These are phyloP conservation scores for Xylaria longipes DNA, from an alignment of 495 filamentous ascomycete genomes.

Conservation along the genomic window DNA sequence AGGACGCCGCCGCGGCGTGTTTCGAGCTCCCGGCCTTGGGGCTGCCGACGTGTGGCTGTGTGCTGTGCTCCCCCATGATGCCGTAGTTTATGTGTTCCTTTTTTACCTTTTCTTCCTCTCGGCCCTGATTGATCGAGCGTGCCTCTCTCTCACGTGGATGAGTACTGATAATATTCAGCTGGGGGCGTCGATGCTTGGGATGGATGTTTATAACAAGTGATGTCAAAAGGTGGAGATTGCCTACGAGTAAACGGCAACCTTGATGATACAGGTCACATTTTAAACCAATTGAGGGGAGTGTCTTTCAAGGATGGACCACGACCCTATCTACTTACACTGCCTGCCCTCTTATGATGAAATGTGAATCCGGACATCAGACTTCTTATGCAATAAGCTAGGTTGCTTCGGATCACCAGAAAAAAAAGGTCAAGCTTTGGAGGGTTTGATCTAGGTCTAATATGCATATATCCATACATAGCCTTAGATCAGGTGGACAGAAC, in stretches of 20 bases:
- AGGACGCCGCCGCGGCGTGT: slow-evolving; percentile 1
- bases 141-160: not conserved
- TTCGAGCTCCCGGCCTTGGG: slow-evolving; percentile 1
- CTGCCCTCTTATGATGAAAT: not conserved
- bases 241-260: not conserved
- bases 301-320: not conserved
- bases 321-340: not conserved
- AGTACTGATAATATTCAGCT: not conserved
- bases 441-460: not conserved
- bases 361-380: not conserved
- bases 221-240: slow-evolving; percentile 8
- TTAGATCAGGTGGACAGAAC: not conserved
- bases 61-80: not conserved
- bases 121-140: not conserved
- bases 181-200: not conserved
- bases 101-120: not conserved
- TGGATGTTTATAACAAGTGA: not conserved
- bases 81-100: not conserved
- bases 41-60: not conserved
- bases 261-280: slow-evolving; percentile 11
- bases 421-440: no score
- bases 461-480: not conserved
- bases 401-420: no score
- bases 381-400: not conserved
- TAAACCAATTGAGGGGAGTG: not conserved